Percentiles rank a stretch among this genome's conserved stretches.
Evolutionary conservation across 2,329 filamentous ascomycete species (phyloP).

Genomic region (Arachnomyces sp.): DNA sequence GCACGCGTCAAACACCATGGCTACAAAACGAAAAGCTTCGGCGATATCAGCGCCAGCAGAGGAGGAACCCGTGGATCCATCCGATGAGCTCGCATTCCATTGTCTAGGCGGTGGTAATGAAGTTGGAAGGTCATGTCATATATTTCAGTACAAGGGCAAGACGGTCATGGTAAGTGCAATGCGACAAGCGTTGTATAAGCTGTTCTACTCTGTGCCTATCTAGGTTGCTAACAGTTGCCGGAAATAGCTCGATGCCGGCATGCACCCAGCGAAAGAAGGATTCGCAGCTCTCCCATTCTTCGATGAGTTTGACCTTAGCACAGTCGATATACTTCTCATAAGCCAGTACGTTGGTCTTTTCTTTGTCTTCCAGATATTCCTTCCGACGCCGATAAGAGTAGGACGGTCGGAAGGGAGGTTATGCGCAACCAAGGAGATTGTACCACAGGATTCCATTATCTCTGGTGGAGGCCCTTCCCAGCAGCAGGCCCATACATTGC

Average conservation of each 20-base stretch:
- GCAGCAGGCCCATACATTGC: constrained; percentile 1
- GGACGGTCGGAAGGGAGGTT: background rate
- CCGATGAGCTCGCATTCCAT: constrained; percentile 90
- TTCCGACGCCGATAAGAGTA: background rate
- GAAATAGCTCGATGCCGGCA: constrained; percentile 81
- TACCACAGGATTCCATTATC: constrained; percentile 1
- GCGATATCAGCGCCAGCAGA: constrained; percentile 59
- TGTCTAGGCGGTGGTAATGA: constrained; percentile 94
- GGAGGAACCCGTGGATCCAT: constrained; percentile 84
- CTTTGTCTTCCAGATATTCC: constrained; percentile 10
- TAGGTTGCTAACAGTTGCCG: constrained; percentile 7
- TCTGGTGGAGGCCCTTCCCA: constrained; percentile 4
- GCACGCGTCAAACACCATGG: constrained; percentile 51
- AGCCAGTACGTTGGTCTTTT: constrained; percentile 76
- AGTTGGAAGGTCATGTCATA: constrained; percentile 93
- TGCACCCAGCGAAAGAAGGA: constrained; percentile 93
- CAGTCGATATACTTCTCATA: constrained; percentile 91
- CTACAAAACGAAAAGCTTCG: constrained; percentile 83
- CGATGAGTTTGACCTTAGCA: constrained; percentile 96
- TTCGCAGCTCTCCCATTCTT: constrained; percentile 92
- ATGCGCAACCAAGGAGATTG: constrained; percentile 3
- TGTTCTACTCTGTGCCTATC: constrained; percentile 3
- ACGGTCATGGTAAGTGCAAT: constrained; percentile 77
- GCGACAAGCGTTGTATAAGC: background rate
- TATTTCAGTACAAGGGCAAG: constrained; percentile 98